Evolutionary conservation across 352 stramenopile genomes (phyloP).

Genomic region (Globisporangium abappressorium): DNA sequence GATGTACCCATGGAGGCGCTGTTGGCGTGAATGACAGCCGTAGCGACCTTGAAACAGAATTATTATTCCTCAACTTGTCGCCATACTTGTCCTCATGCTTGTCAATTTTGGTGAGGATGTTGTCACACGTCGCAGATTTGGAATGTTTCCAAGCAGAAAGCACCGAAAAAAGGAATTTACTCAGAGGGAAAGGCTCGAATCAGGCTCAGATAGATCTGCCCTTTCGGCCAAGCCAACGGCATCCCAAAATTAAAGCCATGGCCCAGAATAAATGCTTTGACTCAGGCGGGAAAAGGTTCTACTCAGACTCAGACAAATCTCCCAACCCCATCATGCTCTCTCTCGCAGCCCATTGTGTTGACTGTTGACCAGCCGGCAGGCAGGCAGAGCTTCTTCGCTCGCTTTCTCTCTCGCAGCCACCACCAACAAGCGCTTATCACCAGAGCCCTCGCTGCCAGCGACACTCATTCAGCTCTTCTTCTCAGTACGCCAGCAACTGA

Average conservation of each 20-base stretch:
- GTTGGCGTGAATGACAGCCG: neutral
- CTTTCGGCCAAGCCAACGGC: too few species aligned
- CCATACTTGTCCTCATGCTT: neutral
- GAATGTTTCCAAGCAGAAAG: neutral
- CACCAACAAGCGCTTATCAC: neutral
- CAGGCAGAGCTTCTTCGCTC: neutral
- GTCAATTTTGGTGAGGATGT: neutral
- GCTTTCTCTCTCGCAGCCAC: neutral
- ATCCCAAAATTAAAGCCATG: too few species aligned
- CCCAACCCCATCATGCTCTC: neutral
- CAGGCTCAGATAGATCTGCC: neutral
- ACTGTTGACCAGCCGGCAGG: neutral
- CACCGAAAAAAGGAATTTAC: neutral
- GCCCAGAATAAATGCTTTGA: too few species aligned
- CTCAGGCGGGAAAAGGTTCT: slow-evolving; percentile 7
- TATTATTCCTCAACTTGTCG: neutral
- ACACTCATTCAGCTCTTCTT: neutral
- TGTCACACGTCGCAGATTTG: slow-evolving; percentile 12
- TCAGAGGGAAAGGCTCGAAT: neutral
- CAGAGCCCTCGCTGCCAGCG: neutral
- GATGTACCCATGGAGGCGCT: neutral
- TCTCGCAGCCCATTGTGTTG: neutral
- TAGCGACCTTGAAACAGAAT: neutral
- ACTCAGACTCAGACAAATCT: slow-evolving; percentile 12
- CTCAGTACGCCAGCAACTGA: neutral